phyloP scores from a whole-genome alignment of 768 basidiomycete species.

The Mycena latifolia region DNA sequence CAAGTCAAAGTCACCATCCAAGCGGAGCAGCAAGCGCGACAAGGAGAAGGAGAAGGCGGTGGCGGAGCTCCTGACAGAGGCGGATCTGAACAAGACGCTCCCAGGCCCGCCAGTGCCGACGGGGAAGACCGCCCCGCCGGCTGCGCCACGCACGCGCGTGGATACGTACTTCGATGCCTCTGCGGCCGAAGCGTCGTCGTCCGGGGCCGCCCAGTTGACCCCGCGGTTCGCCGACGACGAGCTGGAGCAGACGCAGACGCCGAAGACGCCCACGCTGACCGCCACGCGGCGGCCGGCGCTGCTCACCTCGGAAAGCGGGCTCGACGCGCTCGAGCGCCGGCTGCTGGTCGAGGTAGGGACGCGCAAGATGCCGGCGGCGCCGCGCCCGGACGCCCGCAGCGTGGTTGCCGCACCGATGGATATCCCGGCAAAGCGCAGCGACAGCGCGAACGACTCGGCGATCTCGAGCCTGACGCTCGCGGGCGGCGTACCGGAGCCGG shows the following conservation, averaged over 20 bases:
- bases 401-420: conserved; percentile 41
- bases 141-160: conserved; percentile 39
- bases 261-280: conserved; percentile 66
- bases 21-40: conserved; percentile 26
- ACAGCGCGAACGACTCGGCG: conserved; percentile 58
- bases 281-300: conserved; percentile 47
- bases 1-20: conserved; percentile 22
- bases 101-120: conserved; percentile 70
- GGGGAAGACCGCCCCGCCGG: conserved; percentile 44
- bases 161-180: conserved; percentile 43
- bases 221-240: conserved; percentile 14
- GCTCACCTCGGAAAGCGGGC: conserved; percentile 61
- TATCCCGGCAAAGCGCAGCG: conserved; percentile 26
- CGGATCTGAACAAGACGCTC: conserved; percentile 67
- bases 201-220: conserved; percentile 22
- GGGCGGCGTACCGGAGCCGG: conserved; percentile 44
- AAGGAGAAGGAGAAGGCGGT: conserved; percentile 37
- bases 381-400: conserved; percentile 48
- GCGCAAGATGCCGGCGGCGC: conserved; percentile 53
- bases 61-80: neutral
- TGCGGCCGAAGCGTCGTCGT: neutral
- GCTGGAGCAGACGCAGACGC: conserved; percentile 53
- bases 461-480: conserved; percentile 68
- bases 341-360: conserved; percentile 83
- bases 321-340: conserved; percentile 80